Conservation (phyloP, 345 rosid genomes). For the Salix brachista region DNA sequence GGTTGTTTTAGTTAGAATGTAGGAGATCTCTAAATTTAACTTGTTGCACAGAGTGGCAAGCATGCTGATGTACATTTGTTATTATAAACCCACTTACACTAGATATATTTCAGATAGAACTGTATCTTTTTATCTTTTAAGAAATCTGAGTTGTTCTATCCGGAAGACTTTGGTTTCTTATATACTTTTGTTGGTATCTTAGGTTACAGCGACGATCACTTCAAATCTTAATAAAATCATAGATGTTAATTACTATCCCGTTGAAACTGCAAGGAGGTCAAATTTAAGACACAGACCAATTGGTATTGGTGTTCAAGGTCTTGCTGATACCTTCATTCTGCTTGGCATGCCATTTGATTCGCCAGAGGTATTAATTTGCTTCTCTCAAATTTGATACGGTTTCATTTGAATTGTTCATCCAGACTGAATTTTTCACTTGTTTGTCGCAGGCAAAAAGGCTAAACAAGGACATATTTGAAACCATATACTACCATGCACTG, state of each 20-base stretch:
- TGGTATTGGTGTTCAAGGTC: conserved; percentile 93
- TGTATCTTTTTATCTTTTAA: neutral
- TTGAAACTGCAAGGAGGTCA: conserved; percentile 74
- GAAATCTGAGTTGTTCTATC: neutral
- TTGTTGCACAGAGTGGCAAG: neutral
- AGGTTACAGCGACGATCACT: conserved; percentile 60
- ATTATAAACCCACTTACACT: too few species aligned
- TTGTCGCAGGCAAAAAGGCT: conserved; percentile 65
- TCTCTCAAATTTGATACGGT: neutral
- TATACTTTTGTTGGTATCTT: neutral
- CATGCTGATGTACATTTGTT: neutral
- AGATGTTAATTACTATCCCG: conserved; percentile 80
- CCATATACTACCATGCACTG: conserved; percentile 78
- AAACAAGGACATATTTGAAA: conserved; percentile 85
- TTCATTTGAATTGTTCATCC: neutral
- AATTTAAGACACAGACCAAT: conserved; percentile 82
- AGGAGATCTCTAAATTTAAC: neutral
- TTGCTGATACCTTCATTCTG: conserved; percentile 83
- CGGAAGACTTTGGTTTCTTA: neutral
- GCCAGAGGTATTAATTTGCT: conserved; percentile 44
- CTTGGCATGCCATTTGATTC: conserved; percentile 93
- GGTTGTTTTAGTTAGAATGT: conserved; percentile 35
- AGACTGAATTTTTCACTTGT: neutral
- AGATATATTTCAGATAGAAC: neutral
- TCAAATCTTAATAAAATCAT: conserved; percentile 72